A percentile compares a stretch with the other conserved stretches of the same genome.
Conservation (phyloP, 192 early-diverging fungal genomes). For the Coemansia javaensis region DNA sequence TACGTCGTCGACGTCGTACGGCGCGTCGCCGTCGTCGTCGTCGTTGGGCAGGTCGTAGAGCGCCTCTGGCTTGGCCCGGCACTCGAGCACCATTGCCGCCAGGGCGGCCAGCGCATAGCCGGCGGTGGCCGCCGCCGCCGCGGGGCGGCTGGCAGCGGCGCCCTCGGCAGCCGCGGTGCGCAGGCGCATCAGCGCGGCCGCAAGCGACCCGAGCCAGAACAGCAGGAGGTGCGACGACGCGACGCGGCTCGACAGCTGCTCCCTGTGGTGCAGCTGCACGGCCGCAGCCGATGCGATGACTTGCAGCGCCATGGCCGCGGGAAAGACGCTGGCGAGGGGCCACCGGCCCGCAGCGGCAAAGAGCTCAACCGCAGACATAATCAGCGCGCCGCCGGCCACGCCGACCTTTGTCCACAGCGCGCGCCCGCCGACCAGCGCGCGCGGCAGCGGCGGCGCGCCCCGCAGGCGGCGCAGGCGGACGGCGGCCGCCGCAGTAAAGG, state of each 20-base stretch:
- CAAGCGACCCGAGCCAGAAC: constrained; percentile 38
- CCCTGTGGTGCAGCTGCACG: constrained; percentile 23
- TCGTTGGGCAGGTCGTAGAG: constrained; percentile 19
- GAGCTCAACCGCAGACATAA: constrained; percentile 25
- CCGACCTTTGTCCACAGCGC: constrained; percentile 23
- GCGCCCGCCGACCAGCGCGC: constrained; percentile 8
- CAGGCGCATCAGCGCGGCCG: constrained; percentile 27
- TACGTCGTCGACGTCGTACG: constrained; percentile 1
- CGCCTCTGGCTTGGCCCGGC: constrained; percentile 27
- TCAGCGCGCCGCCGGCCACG: constrained; percentile 4
- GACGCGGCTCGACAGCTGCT: constrained; percentile 29
- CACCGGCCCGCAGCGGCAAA: background rate
- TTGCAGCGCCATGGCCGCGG: constrained; percentile 24
- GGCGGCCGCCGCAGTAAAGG: constrained; percentile 9
- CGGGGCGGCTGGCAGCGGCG: background rate
- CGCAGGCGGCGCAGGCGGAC: no score
- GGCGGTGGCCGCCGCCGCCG: constrained; percentile 8
- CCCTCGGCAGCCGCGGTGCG: constrained; percentile 20
- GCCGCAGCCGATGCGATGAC: constrained; percentile 21
- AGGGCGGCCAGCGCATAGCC: constrained; percentile 18
- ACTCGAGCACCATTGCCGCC: constrained; percentile 27
- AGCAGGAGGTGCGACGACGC: constrained; percentile 40
- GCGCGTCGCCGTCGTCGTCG: constrained; percentile 19
- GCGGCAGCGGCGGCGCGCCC: no score
- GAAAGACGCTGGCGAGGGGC: constrained; percentile 8